Conservation (phyloP, 768 basidiomycete species). For the Strobilomyces dryophilus region DNA sequence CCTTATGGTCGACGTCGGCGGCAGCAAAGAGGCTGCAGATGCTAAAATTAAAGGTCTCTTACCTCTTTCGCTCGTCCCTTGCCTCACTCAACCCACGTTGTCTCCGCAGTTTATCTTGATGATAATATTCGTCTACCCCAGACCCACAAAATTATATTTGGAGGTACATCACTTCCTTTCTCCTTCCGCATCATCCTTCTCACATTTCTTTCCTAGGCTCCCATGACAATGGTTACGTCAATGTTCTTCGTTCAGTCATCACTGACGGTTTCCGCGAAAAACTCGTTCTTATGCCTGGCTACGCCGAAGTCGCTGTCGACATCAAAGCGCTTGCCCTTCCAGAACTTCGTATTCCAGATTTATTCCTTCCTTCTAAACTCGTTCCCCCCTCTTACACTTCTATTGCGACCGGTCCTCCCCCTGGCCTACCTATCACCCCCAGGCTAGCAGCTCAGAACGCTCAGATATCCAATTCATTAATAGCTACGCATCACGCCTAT, state of each 20-base stretch:
- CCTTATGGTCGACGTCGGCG: conserved; percentile 66
- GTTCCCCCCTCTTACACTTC: conserved; percentile 25
- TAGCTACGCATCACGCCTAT: not conserved
- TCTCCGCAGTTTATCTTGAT: conserved; percentile 35
- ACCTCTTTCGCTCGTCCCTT: not conserved
- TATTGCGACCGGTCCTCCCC: conserved; percentile 23
- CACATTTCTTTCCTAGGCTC: conserved; percentile 42
- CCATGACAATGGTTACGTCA: conserved; percentile 71
- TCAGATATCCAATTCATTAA: conserved; percentile 13
- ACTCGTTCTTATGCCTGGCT: conserved; percentile 60
- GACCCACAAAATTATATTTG: conserved; percentile 64
- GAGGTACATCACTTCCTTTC: conserved; percentile 39
- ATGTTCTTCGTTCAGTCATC: conserved; percentile 56
- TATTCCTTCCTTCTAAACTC: conserved; percentile 60
- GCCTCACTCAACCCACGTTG: conserved; percentile 8
- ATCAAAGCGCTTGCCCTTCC: conserved; percentile 57
- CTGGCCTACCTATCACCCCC: conserved; percentile 19
- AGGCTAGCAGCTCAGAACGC: conserved; percentile 8
- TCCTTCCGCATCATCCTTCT: not conserved
- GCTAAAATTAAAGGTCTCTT: conserved; percentile 65
- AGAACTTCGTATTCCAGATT: conserved; percentile 46
- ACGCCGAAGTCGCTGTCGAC: conserved; percentile 55
- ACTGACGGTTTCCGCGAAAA: conserved; percentile 63
- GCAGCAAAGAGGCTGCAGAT: conserved; percentile 70
- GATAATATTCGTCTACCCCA: conserved; percentile 50